Evolutionary conservation across 371 early-diverging fungal genomes (phyloP).

Genomic region (Mucor piriformis): DNA sequence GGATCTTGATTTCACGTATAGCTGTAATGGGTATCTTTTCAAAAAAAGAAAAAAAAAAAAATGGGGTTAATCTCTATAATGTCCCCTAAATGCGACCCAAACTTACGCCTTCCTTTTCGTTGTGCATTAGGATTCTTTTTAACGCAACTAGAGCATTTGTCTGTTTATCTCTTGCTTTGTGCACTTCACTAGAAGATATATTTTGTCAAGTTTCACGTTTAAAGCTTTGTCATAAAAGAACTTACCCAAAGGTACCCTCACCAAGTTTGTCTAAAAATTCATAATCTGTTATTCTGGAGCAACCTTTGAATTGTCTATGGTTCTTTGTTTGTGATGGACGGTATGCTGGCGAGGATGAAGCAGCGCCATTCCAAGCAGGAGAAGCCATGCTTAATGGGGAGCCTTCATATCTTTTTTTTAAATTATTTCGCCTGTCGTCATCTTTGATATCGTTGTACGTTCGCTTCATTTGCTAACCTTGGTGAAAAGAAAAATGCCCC

Average conservation of each 20-base stretch:
- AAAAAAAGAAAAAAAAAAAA: not conserved
- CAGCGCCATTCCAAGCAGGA: conserved; percentile 19
- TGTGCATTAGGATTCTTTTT: conserved; percentile 89
- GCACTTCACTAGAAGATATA: conserved; percentile 76
- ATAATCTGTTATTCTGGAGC: conserved; percentile 73
- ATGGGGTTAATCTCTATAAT: not conserved
- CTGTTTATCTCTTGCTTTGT: conserved; percentile 78
- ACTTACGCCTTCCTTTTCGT: conserved; percentile 89
- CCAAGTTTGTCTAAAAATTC: conserved; percentile 82
- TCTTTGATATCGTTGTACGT: conserved; percentile 17
- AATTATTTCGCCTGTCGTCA: conserved; percentile 8
- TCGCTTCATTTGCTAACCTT: conserved; percentile 15
- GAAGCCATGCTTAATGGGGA: conserved; percentile 19
- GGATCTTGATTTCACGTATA: conserved; percentile 92
- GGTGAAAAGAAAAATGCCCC: not conserved
- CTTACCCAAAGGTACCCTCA: conserved; percentile 95
- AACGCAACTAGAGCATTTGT: conserved; percentile 83
- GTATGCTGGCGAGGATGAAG: conserved; percentile 25
- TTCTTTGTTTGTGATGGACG: conserved; percentile 13
- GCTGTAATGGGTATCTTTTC: conserved; percentile 90
- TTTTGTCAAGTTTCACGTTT: not conserved
- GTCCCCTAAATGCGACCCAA: no score
- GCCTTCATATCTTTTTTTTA: conserved; percentile 9
- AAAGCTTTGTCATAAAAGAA: not conserved
- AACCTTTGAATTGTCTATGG: conserved; percentile 49